Conservation (phyloP, 1,139 yeast genomes). For the Pichia sp. region DNA sequence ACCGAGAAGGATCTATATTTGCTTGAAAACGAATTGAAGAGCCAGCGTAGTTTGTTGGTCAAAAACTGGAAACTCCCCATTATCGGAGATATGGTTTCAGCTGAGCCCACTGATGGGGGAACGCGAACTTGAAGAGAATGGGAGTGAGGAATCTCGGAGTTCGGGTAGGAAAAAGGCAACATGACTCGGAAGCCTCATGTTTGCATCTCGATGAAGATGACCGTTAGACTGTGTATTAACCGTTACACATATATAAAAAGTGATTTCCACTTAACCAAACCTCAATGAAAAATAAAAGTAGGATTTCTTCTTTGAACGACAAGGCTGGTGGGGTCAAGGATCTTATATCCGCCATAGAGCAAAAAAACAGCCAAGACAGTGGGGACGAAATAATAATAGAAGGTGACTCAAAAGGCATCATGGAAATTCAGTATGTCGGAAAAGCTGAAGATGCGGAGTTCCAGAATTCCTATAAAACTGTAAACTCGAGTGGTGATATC, state of each 20-base stretch:
- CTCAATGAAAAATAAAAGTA: conserved; percentile 1
- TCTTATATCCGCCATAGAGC: conserved; percentile 9
- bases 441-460: background rate
- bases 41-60: background rate
- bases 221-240: background rate
- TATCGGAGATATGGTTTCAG: background rate
- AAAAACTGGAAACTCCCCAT: background rate
- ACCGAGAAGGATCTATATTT: conserved; percentile 1
- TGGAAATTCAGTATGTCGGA: background rate
- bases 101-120: background rate
- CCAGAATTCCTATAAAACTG: background rate
- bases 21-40: background rate
- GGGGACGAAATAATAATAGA: conserved; percentile 1
- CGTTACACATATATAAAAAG: background rate
- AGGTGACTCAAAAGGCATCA: conserved; percentile 7
- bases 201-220: background rate
- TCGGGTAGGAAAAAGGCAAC: background rate
- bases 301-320: conserved; percentile 3
- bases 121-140: too few relatives aligned
- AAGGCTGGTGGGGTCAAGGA: conserved; percentile 7
- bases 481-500: background rate
- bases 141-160: background rate
- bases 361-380: background rate
- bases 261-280: background rate
- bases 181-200: background rate